phyloP scores from a whole-genome alignment of 1,284 basidiomycete species.

The Coniferiporia sulphurascens region DNA sequence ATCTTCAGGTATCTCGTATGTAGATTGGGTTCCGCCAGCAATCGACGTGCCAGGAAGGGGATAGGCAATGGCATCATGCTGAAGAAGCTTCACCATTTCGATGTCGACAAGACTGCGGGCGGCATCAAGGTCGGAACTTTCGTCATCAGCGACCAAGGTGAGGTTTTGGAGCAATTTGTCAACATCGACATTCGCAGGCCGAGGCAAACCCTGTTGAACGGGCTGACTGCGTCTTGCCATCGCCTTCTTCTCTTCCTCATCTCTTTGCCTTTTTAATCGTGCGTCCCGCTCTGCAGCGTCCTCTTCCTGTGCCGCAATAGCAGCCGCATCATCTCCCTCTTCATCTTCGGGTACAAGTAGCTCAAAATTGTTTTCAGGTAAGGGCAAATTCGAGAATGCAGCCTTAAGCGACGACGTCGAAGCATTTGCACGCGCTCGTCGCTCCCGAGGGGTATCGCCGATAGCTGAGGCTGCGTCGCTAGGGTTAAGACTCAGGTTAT shows the following conservation, averaged over 20 bases:
- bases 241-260: conserved; percentile 75
- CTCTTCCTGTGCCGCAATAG: conserved; percentile 54
- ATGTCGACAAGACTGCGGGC: conserved; percentile 68
- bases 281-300: conserved; percentile 94
- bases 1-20: conserved; percentile 77
- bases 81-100: conserved; percentile 78
- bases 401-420: conserved; percentile 72
- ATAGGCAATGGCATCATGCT: conserved; percentile 85
- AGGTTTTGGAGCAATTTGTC: conserved; percentile 58
- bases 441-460: conserved; percentile 73
- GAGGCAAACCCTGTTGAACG: conserved; percentile 81
- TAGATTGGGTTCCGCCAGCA: conserved; percentile 69
- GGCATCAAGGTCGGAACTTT: conserved; percentile 39
- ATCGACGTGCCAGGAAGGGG: conserved; percentile 87
- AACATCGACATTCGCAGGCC: conserved; percentile 82
- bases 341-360: conserved; percentile 88
- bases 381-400: conserved; percentile 82
- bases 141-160: conserved; percentile 41
- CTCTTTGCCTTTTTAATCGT: conserved; percentile 58
- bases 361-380: conserved; percentile 98
- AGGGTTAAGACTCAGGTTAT: conserved; percentile 87
- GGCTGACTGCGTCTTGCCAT: conserved; percentile 79
- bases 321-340: conserved; percentile 45
- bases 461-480: conserved; percentile 48
- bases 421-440: conserved; percentile 56